Percentiles rank a stretch among this genome's conserved stretches.
phyloP scores from a whole-genome alignment of 768 basidiomycete genomes.

The Leccinum longicurvipes region DNA sequence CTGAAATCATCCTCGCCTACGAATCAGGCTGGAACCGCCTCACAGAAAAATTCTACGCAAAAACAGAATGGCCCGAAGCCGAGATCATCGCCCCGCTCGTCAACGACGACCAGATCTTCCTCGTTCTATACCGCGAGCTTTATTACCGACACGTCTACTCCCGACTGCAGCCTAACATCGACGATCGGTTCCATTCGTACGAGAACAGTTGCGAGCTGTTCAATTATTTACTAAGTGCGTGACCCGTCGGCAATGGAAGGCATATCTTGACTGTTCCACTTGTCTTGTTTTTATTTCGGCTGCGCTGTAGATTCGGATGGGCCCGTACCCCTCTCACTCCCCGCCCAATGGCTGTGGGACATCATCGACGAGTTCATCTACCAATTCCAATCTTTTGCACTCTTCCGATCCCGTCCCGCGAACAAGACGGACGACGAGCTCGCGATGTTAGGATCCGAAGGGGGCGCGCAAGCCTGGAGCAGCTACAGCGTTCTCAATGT shows the following conservation, averaged over 20 bases:
- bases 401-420: constrained; percentile 84
- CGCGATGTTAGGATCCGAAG: constrained; percentile 71
- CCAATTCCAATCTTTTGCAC: constrained; percentile 95
- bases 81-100: constrained; percentile 94
- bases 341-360: constrained; percentile 98
- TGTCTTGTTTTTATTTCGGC: background rate
- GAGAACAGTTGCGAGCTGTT: constrained; percentile 98
- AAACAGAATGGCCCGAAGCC: constrained; percentile 96
- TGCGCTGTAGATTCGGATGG: constrained; percentile 72
- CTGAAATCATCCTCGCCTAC: constrained; percentile 89
- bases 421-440: constrained; percentile 90
- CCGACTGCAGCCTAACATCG: constrained; percentile 89
- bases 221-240: constrained; percentile 88
- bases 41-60: constrained; percentile 93
- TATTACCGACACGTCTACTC: constrained; percentile 97
- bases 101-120: constrained; percentile 93
- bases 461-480: constrained; percentile 85
- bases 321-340: constrained; percentile 89
- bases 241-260: background rate
- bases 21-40: constrained; percentile 97
- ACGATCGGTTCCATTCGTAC: constrained; percentile 97
- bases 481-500: constrained; percentile 98
- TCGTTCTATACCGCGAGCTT: constrained; percentile 94
- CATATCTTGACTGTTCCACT: background rate
- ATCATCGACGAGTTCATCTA: constrained; percentile 98